Percentiles rank a stretch among this genome's conserved stretches.
Evolutionary conservation across 768 basidiomycete genomes (phyloP).

Genomic region (Collybiopsis confluens): DNA sequence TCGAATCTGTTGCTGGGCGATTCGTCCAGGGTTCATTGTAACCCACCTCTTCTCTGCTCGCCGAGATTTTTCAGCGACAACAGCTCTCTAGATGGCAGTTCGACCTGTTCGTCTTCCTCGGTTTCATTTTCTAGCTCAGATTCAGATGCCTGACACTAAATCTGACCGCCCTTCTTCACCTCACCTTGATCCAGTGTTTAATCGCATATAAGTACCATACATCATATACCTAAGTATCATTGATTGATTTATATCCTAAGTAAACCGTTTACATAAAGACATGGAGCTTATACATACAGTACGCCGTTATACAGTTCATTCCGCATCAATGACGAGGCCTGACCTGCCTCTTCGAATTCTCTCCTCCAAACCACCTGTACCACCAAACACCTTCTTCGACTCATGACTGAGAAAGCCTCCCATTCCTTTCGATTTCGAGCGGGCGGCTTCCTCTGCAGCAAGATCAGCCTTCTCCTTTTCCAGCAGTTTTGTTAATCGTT

Average conservation of each 20-base stretch:
- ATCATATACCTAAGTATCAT: too few species aligned
- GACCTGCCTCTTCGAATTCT: slow-evolving; percentile 69
- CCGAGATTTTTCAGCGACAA: neutral
- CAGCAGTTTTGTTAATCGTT: slow-evolving; percentile 62
- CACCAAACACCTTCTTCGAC: slow-evolving; percentile 82
- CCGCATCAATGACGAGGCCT: slow-evolving; percentile 63
- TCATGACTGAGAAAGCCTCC: slow-evolving; percentile 79
- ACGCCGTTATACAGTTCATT: slow-evolving; percentile 26
- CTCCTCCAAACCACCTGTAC: slow-evolving; percentile 73
- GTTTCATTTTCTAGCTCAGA: slow-evolving; percentile 6
- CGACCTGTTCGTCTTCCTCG: slow-evolving; percentile 8
- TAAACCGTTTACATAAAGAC: neutral
- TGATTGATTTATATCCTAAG: too few species aligned
- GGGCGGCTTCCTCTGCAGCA: slow-evolving; percentile 64
- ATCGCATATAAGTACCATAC: neutral
- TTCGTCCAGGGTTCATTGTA: neutral
- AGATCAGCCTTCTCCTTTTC: slow-evolving; percentile 77
- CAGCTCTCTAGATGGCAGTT: slow-evolving; percentile 6
- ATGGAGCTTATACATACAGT: neutral
- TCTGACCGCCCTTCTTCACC: neutral
- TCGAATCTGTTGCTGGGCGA: neutral
- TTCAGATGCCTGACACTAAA: neutral
- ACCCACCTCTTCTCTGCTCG: slow-evolving; percentile 5
- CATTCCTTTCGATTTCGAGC: slow-evolving; percentile 72
- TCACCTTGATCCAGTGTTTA: too few species aligned